Evolutionary conservation across 129 eudicot genomes (phyloP), one percentile per base, ranked within the genome.

Genomic region (Rutidosis leptorrhynchoides): DNA sequence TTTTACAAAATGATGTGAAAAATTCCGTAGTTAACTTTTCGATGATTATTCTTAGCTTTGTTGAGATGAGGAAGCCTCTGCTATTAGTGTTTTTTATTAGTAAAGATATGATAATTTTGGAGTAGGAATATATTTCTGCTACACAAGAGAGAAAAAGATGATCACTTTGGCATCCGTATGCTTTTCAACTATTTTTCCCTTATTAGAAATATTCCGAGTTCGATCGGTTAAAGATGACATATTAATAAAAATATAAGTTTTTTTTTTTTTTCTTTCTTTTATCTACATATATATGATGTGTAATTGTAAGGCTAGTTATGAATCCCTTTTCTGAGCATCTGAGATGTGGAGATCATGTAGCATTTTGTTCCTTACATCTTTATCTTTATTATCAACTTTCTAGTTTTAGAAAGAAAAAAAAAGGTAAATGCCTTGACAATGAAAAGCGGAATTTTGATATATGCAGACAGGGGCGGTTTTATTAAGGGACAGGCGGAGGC

Each of bases 301-400:
- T 60, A 28, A 29, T 71, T 14, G 63, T 77, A 33, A 76, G 74
- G 75, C 23, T 62, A 76, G 57, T 5, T 65, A 61, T 43, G 46
- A 35, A 35, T 35, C 43, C 43, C 43, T 35, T 63, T 70, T 68
- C 40, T 14, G 71, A 61, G 81, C 77, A 77, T 77, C 77, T 46
- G 23, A 64, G 77, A 58, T 30, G 81, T 71, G 77, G 73, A 71
- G 70, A 77, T 23, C 71, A 42, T 43, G 57, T 58, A 64, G 77
- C 64, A 68, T 48, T 77, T 77, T 57, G 43, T 48, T 3, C 52
- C 75, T 62, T 37, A 53, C 46, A n/a, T n/a, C n/a, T n/a, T n/a
- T n/a, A 53, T 37, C 59, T 59, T 53, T 67, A 77, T 77, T 63
- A 76, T 56, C 72, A 70, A 30, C 65, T 33, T 74, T 64, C 43